A percentile compares a stretch with the other conserved stretches of the same genome.
phyloP scores from a whole-genome alignment of 2,329 filamentous ascomycete genomes.

The Thelonectria discophora region DNA sequence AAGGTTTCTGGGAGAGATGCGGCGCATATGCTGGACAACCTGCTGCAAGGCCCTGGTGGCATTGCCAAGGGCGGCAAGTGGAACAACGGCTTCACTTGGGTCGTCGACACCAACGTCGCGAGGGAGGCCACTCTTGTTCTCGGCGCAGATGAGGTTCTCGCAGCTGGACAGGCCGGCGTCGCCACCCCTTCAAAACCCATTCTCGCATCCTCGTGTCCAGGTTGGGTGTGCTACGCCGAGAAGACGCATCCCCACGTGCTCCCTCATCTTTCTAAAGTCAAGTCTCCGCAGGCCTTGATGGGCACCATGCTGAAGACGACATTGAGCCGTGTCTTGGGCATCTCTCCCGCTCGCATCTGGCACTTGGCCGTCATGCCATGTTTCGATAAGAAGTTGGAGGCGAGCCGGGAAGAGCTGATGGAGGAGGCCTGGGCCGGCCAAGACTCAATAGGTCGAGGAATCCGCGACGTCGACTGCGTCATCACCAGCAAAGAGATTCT shows the following conservation, averaged over 20 bases:
- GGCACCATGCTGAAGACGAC: constrained; percentile 91
- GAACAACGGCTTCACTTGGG: constrained; percentile 84
- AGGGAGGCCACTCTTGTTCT: constrained; percentile 85
- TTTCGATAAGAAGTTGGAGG: constrained; percentile 98
- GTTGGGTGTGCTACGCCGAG: constrained; percentile 98
- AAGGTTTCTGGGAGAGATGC: constrained; percentile 77
- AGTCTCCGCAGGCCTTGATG: constrained; percentile 91
- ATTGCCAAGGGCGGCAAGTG: constrained; percentile 75
- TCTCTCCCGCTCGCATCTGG: constrained; percentile 86
- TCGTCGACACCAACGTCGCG: constrained; percentile 87
- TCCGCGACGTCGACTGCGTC: constrained; percentile 95
- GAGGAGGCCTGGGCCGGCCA: constrained; percentile 74
- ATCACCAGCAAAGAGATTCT: constrained; percentile 96
- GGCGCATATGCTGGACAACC: constrained; percentile 81
- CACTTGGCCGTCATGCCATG: constrained; percentile 97
- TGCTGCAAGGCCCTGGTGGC: constrained; percentile 74
- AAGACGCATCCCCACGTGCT: constrained; percentile 96
- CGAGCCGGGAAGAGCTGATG: constrained; percentile 90
- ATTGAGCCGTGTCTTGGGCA: constrained; percentile 74
- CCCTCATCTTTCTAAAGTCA: constrained; percentile 88
- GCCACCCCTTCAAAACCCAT: constrained; percentile 62
- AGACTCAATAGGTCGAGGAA: constrained; percentile 59
- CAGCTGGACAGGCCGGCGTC: constrained; percentile 34
- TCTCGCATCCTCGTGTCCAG: constrained; percentile 90
- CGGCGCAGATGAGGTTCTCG: constrained; percentile 75